Base-by-base conservation (phyloP, 2,329 filamentous ascomycete genomes). In the Diaporthe longicolla region DNA sequence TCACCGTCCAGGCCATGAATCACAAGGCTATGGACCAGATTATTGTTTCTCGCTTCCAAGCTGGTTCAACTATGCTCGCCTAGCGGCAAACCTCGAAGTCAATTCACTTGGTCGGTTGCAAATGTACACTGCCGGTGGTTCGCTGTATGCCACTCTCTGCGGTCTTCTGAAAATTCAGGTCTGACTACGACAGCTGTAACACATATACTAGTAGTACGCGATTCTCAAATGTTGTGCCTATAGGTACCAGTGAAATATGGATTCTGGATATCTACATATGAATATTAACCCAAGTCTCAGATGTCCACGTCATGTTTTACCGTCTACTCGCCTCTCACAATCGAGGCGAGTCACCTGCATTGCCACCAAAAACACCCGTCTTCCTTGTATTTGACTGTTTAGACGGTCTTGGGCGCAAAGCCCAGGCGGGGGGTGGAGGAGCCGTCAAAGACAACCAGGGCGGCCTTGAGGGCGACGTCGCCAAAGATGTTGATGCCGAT, bases 401-500 rank as follows among this genome's bases (percentile, higher is more conserved):
- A 61, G 11, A 66, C 45, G 13, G 29, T 52, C 45, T 66, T 66
- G 45, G 74, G 54, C 13, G 78, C 78, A 71, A 75, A 79, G 15
- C 78, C 78, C 21, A 79, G 72, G 0, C 72, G 77, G 6, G 77
- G 78, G 7, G 76, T 70, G 50, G 58, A 66, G 54, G 70, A 70
- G 24, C 76, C 77, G 61, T 79, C 75, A 70, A 80, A 79, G 66
- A 79, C 78, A 13, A 79, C 79, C 29, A 77, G 77, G 21, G 77
- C 77, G 1, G 78, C 78, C 78, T 80, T 79, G 58, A 79, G 77
- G 8, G 77, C 77, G 4, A 79, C 76, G 26, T 78, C 78, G 13
- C 79, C 79, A 35, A 77, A 80, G 75, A 80, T 79, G 76, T 76
- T 75, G 73, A 79, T 73, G 55, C 78, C 78, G 32, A 80, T 76